A percentile compares a stretch with the other conserved stretches of the same genome.
These are phyloP conservation scores for Hyparrhenia diplandra DNA, from an alignment of 176 grass and related monocot genomes.

Conservation along the genomic window DNA sequence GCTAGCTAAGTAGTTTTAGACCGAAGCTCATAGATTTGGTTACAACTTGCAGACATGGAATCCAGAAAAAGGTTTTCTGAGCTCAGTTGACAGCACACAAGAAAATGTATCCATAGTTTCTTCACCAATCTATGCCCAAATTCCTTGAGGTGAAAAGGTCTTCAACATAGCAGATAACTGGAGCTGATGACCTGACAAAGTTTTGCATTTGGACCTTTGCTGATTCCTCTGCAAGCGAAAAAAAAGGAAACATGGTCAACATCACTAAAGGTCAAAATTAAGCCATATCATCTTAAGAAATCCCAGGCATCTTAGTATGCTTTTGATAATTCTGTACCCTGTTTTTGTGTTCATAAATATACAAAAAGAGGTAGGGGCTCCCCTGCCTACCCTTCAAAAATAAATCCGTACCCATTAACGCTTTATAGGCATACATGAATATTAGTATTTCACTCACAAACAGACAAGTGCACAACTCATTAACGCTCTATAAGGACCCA, in stretches of 20 bases:
- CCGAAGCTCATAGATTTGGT: background rate
- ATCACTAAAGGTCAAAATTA: background rate
- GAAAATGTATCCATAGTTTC: background rate
- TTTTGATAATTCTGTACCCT: background rate
- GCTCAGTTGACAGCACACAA: background rate
- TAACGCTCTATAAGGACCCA: background rate
- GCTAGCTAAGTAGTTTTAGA: no score
- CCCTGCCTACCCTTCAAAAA: no score
- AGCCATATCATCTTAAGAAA: background rate
- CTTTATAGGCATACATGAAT: background rate
- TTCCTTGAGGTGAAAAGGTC: conserved; percentile 67
- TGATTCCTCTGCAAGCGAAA: conserved; percentile 52
- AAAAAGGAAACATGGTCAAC: background rate
- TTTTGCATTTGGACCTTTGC: conserved; percentile 75
- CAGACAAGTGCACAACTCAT: background rate
- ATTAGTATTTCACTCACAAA: background rate
- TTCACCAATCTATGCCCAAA: conserved; percentile 81
- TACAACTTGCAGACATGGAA: background rate
- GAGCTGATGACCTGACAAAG: conserved; percentile 57
- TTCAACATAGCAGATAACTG: conserved; percentile 74
- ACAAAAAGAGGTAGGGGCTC: no score
- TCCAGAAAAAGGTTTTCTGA: background rate
- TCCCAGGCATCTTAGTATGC: background rate
- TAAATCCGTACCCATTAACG: background rate
- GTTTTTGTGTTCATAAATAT: no score